Conservation (phyloP, 495 filamentous ascomycete species). For the Podospora pseudopauciseta region DNA sequence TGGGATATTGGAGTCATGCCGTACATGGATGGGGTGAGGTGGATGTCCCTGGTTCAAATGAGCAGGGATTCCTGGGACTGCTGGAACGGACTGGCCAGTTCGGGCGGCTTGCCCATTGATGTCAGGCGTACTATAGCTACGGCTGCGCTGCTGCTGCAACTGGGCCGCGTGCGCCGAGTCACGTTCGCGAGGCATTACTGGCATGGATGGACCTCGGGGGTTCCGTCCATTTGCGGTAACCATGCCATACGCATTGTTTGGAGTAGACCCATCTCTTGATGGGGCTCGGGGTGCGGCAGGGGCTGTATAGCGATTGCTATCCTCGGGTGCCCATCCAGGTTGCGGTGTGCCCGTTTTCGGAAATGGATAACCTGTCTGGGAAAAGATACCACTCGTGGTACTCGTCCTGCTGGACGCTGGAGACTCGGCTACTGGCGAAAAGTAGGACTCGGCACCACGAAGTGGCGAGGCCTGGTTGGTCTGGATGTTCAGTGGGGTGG, state of each 20-base stretch:
- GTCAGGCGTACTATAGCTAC: conserved; percentile 62
- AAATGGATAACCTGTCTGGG: conserved; percentile 64
- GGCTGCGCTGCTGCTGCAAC: conserved; percentile 54
- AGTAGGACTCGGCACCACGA: conserved; percentile 71
- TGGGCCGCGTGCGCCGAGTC: conserved; percentile 50
- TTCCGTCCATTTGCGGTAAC: conserved; percentile 53
- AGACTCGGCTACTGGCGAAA: conserved; percentile 82
- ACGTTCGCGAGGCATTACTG: conserved; percentile 58
- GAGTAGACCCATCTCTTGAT: conserved; percentile 70
- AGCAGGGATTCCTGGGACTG: conserved; percentile 55
- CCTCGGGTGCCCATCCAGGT: conserved; percentile 59
- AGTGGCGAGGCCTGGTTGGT: conserved; percentile 56
- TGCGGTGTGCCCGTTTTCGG: conserved; percentile 67
- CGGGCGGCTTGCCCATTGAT: conserved; percentile 48
- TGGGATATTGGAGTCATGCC: conserved; percentile 50
- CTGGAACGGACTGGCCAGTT: conserved; percentile 41
- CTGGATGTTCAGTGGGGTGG: conserved; percentile 63
- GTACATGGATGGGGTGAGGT: conserved; percentile 46
- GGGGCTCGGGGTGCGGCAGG: conserved; percentile 75
- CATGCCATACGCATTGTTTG: conserved; percentile 54
- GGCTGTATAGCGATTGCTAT: conserved; percentile 77
- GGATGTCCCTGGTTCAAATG: conserved; percentile 44
- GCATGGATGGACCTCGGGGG: conserved; percentile 75
- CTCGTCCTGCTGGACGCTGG: conserved; percentile 80
- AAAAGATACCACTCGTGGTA: conserved; percentile 55